These are phyloP conservation scores for Cornus kousa DNA, from an alignment of 148 eudicot genomes.

Conservation along the genomic window DNA sequence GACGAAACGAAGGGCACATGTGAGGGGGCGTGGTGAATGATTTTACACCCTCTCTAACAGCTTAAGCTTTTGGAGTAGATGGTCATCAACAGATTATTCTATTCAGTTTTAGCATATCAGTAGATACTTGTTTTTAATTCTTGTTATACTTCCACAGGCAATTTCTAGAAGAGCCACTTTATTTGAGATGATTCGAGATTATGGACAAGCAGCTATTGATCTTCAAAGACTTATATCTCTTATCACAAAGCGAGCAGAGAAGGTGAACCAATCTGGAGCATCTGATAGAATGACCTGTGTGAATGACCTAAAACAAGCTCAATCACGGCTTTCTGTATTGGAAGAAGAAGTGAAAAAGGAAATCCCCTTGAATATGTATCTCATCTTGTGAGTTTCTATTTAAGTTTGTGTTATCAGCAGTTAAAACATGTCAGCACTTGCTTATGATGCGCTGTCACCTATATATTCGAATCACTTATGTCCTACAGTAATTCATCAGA, in stretches of 20 bases:
- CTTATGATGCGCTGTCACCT: too few relatives aligned
- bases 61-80: too few relatives aligned
- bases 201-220: constrained; percentile 79
- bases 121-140: constrained; percentile 3
- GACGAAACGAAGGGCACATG: too few relatives aligned
- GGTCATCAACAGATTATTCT: too few relatives aligned
- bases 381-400: constrained; percentile 68
- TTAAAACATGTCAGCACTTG: neutral
- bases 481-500: too few relatives aligned
- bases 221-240: constrained; percentile 57
- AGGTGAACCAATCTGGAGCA: constrained; percentile 35
- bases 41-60: too few relatives aligned
- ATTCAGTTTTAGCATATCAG: neutral
- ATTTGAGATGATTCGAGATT: constrained; percentile 94
- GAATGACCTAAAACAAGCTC: constrained; percentile 70
- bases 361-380: constrained; percentile 71
- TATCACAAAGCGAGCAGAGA: constrained; percentile 57
- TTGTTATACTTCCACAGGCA: constrained; percentile 47
- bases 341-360: constrained; percentile 73
- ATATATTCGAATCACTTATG: too few relatives aligned
- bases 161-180: constrained; percentile 80
- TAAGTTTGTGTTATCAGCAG: neutral
- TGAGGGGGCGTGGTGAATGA: too few relatives aligned
- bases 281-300: constrained; percentile 35
- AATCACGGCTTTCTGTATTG: constrained; percentile 48